These are phyloP conservation scores for Trametes cinnabarina DNA, from an alignment of 768 basidiomycete genomes.

Conservation along the genomic window DNA sequence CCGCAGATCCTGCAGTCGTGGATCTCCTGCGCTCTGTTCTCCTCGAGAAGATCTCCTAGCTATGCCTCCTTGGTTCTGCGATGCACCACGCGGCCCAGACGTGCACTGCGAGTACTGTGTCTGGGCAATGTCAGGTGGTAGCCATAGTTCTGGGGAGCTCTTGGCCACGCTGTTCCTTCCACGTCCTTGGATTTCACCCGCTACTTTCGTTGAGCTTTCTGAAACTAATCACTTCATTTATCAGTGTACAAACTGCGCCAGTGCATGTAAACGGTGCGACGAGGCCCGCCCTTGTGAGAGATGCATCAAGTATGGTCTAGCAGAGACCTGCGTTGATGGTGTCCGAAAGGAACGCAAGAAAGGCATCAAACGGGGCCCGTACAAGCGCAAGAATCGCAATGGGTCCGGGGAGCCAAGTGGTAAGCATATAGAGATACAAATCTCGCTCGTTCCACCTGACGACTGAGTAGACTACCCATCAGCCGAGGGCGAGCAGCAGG, in stretches of 20 bases:
- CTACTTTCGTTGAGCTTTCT: slow-evolving; percentile 3
- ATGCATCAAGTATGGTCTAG: slow-evolving; percentile 61
- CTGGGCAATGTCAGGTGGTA: neutral
- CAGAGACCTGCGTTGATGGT: slow-evolving; percentile 56
- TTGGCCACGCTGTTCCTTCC: neutral
- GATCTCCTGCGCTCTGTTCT: neutral
- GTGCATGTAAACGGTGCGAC: slow-evolving; percentile 57
- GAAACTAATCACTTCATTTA: neutral
- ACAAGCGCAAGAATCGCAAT: slow-evolving; percentile 50
- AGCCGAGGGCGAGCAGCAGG: slow-evolving; percentile 8
- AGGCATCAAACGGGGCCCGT: slow-evolving; percentile 56
- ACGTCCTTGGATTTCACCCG: neutral
- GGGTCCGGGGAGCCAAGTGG: slow-evolving; percentile 17
- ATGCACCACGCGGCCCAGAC: neutral
- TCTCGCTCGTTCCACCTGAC: neutral
- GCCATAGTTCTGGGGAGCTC: neutral
- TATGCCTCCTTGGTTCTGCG: neutral
- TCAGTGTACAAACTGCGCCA: slow-evolving; percentile 57
- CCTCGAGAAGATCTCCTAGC: neutral
- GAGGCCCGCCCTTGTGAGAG: slow-evolving; percentile 61
- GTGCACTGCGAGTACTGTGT: no score
- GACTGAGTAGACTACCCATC: slow-evolving; percentile 3
- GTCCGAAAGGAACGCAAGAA: slow-evolving; percentile 64
- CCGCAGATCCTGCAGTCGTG: neutral
- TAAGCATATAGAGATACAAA: neutral